These are phyloP conservation scores for Verticillium nonalfalfae DNA, from an alignment of 2,329 filamentous ascomycete genomes.

Conservation along the genomic window DNA sequence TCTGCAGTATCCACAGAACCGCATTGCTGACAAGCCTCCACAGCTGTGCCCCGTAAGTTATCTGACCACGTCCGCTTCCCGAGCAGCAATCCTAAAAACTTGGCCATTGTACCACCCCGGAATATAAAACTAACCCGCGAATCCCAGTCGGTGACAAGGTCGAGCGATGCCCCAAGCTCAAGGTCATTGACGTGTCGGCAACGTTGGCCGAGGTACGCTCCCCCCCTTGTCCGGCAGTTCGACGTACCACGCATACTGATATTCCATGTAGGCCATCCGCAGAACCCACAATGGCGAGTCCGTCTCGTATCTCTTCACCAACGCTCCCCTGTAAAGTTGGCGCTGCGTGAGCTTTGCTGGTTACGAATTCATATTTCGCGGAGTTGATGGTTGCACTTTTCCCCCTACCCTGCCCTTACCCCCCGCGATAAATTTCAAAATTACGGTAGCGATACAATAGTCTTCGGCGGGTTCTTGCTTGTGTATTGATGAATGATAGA, in stretches of 20 bases:
- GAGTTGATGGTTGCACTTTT: background rate
- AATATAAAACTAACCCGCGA: conserved; percentile 46
- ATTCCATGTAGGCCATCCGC: conserved; percentile 34
- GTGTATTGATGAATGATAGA: background rate
- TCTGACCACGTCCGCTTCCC: background rate
- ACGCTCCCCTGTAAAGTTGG: background rate
- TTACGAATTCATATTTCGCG: background rate
- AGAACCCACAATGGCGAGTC: conserved; percentile 58
- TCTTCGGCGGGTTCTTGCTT: background rate
- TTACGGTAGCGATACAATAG: background rate
- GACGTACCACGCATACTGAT: background rate
- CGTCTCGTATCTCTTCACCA: background rate
- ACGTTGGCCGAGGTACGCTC: conserved; percentile 59
- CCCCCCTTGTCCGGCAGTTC: conserved; percentile 4
- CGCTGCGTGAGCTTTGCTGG: background rate
- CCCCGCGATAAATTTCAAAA: background rate
- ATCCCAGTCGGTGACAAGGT: conserved; percentile 61
- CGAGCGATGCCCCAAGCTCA: conserved; percentile 69
- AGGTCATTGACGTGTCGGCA: conserved; percentile 87
- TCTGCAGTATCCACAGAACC: background rate
- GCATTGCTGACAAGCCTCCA: conserved; percentile 14
- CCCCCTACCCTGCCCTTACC: background rate
- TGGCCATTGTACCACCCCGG: background rate
- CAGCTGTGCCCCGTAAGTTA: conserved; percentile 27
- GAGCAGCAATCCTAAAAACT: too few species aligned